phyloP scores from a whole-genome alignment of 2,329 filamentous ascomycete genomes.

The Colletotrichum sp. region DNA sequence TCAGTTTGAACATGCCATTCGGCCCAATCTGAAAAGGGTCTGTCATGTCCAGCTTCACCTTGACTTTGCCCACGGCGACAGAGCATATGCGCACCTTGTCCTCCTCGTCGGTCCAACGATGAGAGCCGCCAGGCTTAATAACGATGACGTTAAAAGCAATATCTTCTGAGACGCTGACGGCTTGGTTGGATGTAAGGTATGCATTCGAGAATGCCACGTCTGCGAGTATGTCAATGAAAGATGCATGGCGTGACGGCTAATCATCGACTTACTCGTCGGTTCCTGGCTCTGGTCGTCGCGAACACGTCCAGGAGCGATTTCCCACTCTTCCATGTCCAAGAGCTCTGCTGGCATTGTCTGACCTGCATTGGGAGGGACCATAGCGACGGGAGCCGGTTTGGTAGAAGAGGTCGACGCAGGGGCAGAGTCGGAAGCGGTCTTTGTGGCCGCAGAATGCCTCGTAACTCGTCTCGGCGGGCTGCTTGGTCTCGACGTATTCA shows the following conservation, averaged over 20 bases:
- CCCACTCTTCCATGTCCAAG: constrained; percentile 48
- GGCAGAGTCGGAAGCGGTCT: not conserved
- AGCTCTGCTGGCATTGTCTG: not conserved
- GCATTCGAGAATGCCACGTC: constrained; percentile 49
- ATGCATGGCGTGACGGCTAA: no score
- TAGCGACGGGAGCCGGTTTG: not conserved
- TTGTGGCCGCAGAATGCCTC: not conserved
- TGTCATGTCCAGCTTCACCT: constrained; percentile 37
- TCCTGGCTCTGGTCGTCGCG: constrained; percentile 25
- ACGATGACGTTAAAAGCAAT: constrained; percentile 44
- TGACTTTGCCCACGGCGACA: constrained; percentile 45
- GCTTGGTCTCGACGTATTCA: not conserved
- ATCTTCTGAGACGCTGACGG: constrained; percentile 40
- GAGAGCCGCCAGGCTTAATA: constrained; percentile 41
- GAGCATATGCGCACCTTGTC: constrained; percentile 42
- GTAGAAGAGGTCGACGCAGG: not conserved
- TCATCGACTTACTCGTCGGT: constrained; percentile 37
- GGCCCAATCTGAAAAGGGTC: constrained; percentile 45
- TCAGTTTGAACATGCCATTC: constrained; percentile 49
- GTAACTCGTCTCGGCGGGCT: not conserved
- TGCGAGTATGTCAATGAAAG: constrained; percentile 18
- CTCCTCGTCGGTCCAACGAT: constrained; percentile 32
- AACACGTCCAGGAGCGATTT: constrained; percentile 48
- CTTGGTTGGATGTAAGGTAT: constrained; percentile 41
- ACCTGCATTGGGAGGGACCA: not conserved